phyloP scores from a whole-genome alignment of 192 early-diverging fungal genomes.

The Podochytrium sp. region DNA sequence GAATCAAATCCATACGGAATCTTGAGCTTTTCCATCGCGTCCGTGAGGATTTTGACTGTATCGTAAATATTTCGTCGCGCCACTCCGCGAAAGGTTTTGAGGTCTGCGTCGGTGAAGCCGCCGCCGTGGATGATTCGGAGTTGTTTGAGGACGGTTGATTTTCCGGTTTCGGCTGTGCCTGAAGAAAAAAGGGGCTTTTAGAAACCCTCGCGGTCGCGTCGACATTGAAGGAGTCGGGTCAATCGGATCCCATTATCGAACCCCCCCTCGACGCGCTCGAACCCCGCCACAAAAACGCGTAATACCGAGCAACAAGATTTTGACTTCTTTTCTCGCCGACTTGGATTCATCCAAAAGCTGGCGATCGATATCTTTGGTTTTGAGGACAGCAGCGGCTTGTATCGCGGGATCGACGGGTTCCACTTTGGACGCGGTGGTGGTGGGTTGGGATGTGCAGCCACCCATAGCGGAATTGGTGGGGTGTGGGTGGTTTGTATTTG shows the following conservation, averaged over 20 bases:
- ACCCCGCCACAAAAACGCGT: neutral
- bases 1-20: slow-evolving; percentile 26
- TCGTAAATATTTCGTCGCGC: slow-evolving; percentile 93
- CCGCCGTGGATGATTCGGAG: slow-evolving; percentile 97
- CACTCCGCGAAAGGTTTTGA: slow-evolving; percentile 88
- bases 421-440: no score
- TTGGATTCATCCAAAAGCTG: slow-evolving; percentile 76
- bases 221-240: neutral
- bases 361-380: slow-evolving; percentile 90
- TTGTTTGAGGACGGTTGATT: slow-evolving; percentile 97
- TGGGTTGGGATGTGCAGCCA: no score
- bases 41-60: slow-evolving; percentile 92
- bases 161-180: slow-evolving; percentile 97
- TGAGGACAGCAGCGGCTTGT: slow-evolving; percentile 13
- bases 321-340: slow-evolving; percentile 65
- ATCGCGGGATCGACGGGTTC: no score
- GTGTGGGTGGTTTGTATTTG: no score
- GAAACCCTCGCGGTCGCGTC: no score
- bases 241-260: neutral
- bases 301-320: slow-evolving; percentile 73
- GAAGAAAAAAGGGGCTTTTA: neutral
- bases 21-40: slow-evolving; percentile 81
- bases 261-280: neutral
- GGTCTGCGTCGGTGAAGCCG: slow-evolving; percentile 87
- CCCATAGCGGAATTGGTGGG: no score